Percentiles rank a stretch among this genome's conserved stretches.
These are phyloP conservation scores for Coniochaeta prunicola DNA, from an alignment of 2,329 filamentous ascomycete genomes.

Conservation along the genomic window DNA sequence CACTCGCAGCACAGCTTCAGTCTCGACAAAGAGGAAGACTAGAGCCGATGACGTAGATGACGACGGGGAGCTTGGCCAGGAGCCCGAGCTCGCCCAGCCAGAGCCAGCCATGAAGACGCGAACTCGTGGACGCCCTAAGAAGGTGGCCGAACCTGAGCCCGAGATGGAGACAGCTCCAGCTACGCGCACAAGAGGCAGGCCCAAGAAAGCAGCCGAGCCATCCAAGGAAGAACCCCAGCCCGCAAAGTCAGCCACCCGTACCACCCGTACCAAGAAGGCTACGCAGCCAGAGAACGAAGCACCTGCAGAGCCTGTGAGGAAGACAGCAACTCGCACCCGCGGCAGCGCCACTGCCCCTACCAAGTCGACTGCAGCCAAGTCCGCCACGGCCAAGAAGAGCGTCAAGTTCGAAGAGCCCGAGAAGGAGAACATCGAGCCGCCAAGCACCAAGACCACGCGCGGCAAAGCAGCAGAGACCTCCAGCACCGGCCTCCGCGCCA, in stretches of 20 bases:
- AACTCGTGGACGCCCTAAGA: constrained; percentile 40
- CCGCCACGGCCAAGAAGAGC: constrained; percentile 46
- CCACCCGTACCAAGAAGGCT: constrained; percentile 20
- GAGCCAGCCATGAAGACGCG: constrained; percentile 21
- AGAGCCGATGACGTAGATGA: constrained; percentile 45
- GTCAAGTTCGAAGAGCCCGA: constrained; percentile 59
- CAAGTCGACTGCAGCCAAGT: constrained; percentile 26
- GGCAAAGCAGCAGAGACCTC: constrained; percentile 12
- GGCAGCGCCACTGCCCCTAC: constrained; percentile 26
- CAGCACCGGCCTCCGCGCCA: constrained; percentile 25
- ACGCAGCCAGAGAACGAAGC: constrained; percentile 9
- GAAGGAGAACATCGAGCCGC: constrained; percentile 50
- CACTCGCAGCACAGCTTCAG: constrained; percentile 27
- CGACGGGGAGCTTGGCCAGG: constrained; percentile 31
- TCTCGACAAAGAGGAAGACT: constrained; percentile 43
- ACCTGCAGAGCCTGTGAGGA: constrained; percentile 12
- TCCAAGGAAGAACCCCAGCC: constrained; percentile 7
- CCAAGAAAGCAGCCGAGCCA: constrained; percentile 20
- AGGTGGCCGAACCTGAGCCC: constrained; percentile 21
- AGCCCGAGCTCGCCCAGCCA: constrained; percentile 13
- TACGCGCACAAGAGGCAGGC: constrained; percentile 17
- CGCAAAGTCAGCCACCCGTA: constrained; percentile 2
- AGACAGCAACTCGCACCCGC: constrained; percentile 26
- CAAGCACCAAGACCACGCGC: constrained; percentile 25
- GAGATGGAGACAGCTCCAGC: constrained; percentile 18